A percentile compares a stretch with the other conserved stretches of the same genome.
phyloP scores from a whole-genome alignment of 2,329 filamentous ascomycete species.

The Atkinsonella hypoxylon region DNA sequence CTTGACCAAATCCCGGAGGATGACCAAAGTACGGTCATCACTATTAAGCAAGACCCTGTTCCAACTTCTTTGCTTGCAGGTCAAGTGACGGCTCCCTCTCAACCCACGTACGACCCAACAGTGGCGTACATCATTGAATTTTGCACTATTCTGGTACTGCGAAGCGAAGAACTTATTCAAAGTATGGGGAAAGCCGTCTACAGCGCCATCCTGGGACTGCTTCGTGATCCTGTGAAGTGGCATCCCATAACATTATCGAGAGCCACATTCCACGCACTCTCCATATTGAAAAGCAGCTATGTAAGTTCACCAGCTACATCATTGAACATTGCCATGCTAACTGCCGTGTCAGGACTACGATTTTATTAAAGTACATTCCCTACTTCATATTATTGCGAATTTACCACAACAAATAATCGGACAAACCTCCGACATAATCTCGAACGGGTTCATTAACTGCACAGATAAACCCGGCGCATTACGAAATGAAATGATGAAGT shows the following conservation, averaged over 20 bases:
- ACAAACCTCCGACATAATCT: conserved; percentile 61
- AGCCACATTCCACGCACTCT: conserved; percentile 76
- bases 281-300: conserved; percentile 71
- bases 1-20: conserved; percentile 82
- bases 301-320: conserved; percentile 37
- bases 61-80: conserved; percentile 49
- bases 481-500: conserved; percentile 86
- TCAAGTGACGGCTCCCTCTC: conserved; percentile 15
- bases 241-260: conserved; percentile 78
- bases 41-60: conserved; percentile 76
- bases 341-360: conserved; percentile 56
- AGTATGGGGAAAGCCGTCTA: conserved; percentile 68
- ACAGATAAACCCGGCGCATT: conserved; percentile 67
- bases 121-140: conserved; percentile 87
- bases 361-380: conserved; percentile 81
- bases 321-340: conserved; percentile 10
- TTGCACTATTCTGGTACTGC: conserved; percentile 67
- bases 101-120: conserved; percentile 68
- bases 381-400: conserved; percentile 82
- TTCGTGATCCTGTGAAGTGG: conserved; percentile 66
- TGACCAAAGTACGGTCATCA: conserved; percentile 63
- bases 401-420: conserved; percentile 69
- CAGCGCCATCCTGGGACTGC: conserved; percentile 65
- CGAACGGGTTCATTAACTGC: conserved; percentile 70
- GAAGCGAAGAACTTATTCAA: conserved; percentile 61